Evolutionary conservation across 2,329 filamentous ascomycete species (phyloP), one percentile per base, ranked within the genome.

Genomic region (Xylariomycetidae sp.): DNA sequence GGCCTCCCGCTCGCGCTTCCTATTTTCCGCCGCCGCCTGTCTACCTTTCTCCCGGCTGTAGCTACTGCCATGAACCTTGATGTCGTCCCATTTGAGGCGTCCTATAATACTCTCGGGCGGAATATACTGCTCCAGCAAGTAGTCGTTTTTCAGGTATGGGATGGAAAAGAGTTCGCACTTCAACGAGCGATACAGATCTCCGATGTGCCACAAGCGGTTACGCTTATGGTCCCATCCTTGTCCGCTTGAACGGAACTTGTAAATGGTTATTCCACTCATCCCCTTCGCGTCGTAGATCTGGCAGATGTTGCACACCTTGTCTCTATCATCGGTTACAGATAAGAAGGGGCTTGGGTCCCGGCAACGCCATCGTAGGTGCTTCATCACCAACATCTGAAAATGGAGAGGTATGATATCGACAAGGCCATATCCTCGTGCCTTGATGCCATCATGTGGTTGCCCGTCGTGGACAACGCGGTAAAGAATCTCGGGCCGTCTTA

Each of bases 171-270:
- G n/a, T n/a, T n/a, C n/a, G n/a, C n/a, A n/a, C n/a, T n/a, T n/a
- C n/a, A n/a, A n/a, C n/a, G n/a, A n/a, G n/a, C n/a, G n/a, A n/a
- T n/a, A n/a, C 9, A 45, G 10, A 1, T 6, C 12, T 11, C 14
- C 25, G 8, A 31, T 36, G 6, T 38, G 6, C 27, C 41, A 47
- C 0, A 47, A 16, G 11, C 34, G 30, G 14, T 41, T 35, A 4
- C 13, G n/a, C 4, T 25, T 11, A 11, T 43, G 37, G 7, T 45
- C 27, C 44, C 40, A 45, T 5, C 25, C 37, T 5, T 9, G 23
- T 3, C 44, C 34, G 9, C 16, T 18, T 5, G 33, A n/a, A 6
- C 25, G 15, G 26, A 47, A 43, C 5, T n/a, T 22, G 3, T 41
- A n/a, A 6, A 45, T 16, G 9, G 22, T 19, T 9, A 47, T 29